These are phyloP conservation scores for Acacia crassicarpa DNA, from an alignment of 306 rosid genomes.

Conservation along the genomic window DNA sequence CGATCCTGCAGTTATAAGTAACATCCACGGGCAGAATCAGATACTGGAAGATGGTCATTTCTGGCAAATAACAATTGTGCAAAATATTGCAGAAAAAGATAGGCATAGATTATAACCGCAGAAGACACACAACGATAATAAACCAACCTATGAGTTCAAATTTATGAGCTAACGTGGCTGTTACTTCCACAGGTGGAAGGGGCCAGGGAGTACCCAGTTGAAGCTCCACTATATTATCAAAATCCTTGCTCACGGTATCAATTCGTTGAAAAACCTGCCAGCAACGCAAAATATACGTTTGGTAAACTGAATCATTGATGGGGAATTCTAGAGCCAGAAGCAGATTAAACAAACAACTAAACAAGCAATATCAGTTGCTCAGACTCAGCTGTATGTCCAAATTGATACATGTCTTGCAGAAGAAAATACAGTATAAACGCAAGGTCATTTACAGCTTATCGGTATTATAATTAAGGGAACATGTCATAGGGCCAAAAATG, in stretches of 20 bases:
- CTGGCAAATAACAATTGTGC: conserved; percentile 1
- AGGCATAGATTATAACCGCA: background rate
- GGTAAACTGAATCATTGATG: background rate
- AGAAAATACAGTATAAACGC: background rate
- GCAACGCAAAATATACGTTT: background rate
- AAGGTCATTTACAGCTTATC: background rate
- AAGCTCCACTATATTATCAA: conserved; percentile 87
- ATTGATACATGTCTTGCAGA: background rate
- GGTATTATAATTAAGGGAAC: background rate
- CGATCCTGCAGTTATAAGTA: conserved; percentile 50
- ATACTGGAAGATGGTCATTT: background rate
- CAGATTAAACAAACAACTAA: background rate
- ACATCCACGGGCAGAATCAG: background rate
- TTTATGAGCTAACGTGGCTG: conserved; percentile 95
- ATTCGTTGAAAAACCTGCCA: conserved; percentile 89
- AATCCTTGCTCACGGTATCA: conserved; percentile 78
- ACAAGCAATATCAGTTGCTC: conserved; percentile 3
- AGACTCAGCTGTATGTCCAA: background rate
- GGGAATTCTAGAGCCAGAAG: background rate
- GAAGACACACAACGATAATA: background rate
- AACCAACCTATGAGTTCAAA: conserved; percentile 82
- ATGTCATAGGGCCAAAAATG: background rate
- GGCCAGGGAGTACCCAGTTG: conserved; percentile 96
- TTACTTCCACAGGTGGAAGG: conserved; percentile 62
- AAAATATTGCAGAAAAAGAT: conserved; percentile 2